Percentiles rank a stretch among this genome's conserved stretches.
phyloP scores from a whole-genome alignment of 2,329 filamentous ascomycete genomes.

The Thielaviopsis euricoi region DNA sequence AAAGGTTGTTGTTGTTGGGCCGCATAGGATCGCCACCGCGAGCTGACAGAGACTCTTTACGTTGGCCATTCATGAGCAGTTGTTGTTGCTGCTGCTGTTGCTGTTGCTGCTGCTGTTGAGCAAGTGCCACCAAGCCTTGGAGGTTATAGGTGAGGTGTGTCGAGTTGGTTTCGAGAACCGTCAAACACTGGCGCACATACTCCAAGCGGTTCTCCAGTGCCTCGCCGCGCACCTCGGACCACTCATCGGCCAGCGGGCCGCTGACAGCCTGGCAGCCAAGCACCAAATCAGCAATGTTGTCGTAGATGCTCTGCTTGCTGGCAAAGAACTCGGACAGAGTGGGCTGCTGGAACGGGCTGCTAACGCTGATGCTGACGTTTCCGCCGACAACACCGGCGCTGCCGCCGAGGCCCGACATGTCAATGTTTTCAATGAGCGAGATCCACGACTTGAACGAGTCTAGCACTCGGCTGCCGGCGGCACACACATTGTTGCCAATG shows the following conservation, averaged over 20 bases:
- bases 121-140: slow-evolving; percentile 70
- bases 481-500: slow-evolving; percentile 69
- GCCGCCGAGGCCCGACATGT: slow-evolving; percentile 50
- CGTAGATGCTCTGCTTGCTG: slow-evolving; percentile 88
- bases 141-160: slow-evolving; percentile 78
- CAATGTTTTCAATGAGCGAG: slow-evolving; percentile 77
- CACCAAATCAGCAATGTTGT: slow-evolving; percentile 78
- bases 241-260: slow-evolving; percentile 82
- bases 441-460: slow-evolving; percentile 87
- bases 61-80: slow-evolving; percentile 17
- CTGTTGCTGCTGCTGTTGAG: slow-evolving; percentile 21
- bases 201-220: slow-evolving; percentile 75
- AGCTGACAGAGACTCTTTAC: slow-evolving; percentile 24
- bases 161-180: slow-evolving; percentile 71
- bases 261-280: slow-evolving; percentile 82
- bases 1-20: slow-evolving; percentile 20
- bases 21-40: slow-evolving; percentile 27
- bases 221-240: slow-evolving; percentile 82
- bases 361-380: slow-evolving; percentile 16
- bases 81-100: neutral
- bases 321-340: slow-evolving; percentile 74
- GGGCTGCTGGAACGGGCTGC: slow-evolving; percentile 64
- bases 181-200: slow-evolving; percentile 59
- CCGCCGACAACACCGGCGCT: too few relatives aligned
- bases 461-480: slow-evolving; percentile 60